Evolutionary conservation across 2,329 filamentous ascomycete species (phyloP), one percentile per base, ranked within the genome.

Genomic region (Sarocladium kiliense): DNA sequence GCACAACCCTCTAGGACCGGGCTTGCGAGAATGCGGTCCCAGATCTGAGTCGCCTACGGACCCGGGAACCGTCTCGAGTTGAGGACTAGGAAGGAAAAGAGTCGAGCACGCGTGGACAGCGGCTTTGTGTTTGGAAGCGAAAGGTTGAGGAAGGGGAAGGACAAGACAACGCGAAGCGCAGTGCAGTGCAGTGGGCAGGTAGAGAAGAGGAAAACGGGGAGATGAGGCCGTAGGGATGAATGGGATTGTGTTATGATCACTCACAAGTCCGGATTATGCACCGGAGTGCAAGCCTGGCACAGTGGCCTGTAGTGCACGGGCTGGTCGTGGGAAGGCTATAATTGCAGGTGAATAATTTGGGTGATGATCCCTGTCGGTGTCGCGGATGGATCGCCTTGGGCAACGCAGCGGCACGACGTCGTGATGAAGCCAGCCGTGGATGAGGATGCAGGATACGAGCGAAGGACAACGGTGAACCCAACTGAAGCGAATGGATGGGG

Each of bases 191-290:
- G 25, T 14, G 47, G 23, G 47, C 12, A 25, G 14, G 16, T 12
- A 21, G 11, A n/a, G n/a, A 19, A 36, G 10, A 23, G 19, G 47
- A 36, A 51, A 36, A 36, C 26, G n/a, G 18, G 25, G 19, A 51
- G 30, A 25, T 14, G 47, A 51, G 18, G 47, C 19, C 47, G 25
- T 27, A 10, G 9, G 30, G 47, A 32, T 19, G 23, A 19, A 45
- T 45, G 6, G 41, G 41, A 39, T 39, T 19, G 36, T 45, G 47
- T 51, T 51, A 51, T 51, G 47, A 36, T 51, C 47, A 51, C 47
- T 51, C 47, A 51, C 47, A 36, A 36, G 16, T 51, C 23, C 11
- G 47, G 47, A 51, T 51, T 51, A 21, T 51, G 47, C 47, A 51
- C 47, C 30, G 30, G 10, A 23, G 47, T 36, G 47, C 47, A 51